Evolutionary conservation across 2,329 filamentous ascomycete genomes (phyloP), one percentile per base, ranked within the genome.

Genomic region (Scolecobasidium constrictum): DNA sequence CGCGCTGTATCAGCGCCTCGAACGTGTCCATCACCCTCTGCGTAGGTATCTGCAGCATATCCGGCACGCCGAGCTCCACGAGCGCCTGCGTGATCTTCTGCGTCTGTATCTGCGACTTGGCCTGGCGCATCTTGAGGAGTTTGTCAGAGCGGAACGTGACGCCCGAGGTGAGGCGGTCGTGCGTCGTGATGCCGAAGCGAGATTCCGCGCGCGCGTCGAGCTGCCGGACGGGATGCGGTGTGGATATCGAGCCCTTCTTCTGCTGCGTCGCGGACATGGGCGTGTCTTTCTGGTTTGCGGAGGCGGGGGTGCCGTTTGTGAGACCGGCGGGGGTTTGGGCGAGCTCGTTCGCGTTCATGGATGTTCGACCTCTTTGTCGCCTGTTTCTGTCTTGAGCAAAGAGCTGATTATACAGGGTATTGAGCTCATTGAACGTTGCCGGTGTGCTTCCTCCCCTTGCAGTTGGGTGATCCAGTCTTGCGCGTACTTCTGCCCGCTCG

Each of bases 121-220:
- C 82, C 28, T 79, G 78, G 44, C 86, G 81, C 18, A 86, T 75
- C 60, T 87, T 87, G 51, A 81, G 80, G 46, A 90, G 76, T 58
- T 78, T 81, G 53, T 90, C 84, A 20, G 86, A 86, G 11, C 90
- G 84, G 72, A 96, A 96, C 12, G 85, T 82, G 26, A 94, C 85
- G 5, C 92, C 90, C 6, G 81, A 83, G 2, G 82, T 79, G 31
- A 95, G 72, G 20, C 90, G 83, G 44, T 96, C 90, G 57, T 90
- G 83, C 50, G 85, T 78, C 5, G 82, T 77, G 7, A 98, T 83
- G 48, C 90, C 92, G 56, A 90, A 96, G 23, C 82, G 73, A 49
- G 75, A 63, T 64, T 88, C 81, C 62, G 93, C 83, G 50, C 83
- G 77, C 37, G 81, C 72, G 4, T 77, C 78, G 50, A 95, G 78